Evolutionary conservation across 768 basidiomycete genomes (phyloP), one percentile per base, ranked within the genome.

Genomic region (Mycena capillaripes): DNA sequence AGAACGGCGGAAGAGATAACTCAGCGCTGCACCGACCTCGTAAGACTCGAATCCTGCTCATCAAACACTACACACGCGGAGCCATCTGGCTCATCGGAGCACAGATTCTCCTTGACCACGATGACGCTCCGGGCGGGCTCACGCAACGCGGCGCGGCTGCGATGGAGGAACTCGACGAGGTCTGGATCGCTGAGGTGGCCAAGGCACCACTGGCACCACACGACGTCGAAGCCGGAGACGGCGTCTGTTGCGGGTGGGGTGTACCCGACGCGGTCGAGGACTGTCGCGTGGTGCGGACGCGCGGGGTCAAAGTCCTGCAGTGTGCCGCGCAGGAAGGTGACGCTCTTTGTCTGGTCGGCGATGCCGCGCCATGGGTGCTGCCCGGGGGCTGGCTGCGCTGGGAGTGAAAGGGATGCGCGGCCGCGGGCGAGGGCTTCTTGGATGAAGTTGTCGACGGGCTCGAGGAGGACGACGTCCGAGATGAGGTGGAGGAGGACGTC

Each of bases 141-240:
- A 38, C 91, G 85, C 68, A 98, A 79, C 0, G 95, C 90, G 3
- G 81, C 83, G 56, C 86, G 86, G 71, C 92, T 87, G 56, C 91
- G 85, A 75, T 86, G 84, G 74, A 98, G 86, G 83, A 98, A 98
- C 2, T 83, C 80, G 30, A 95, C 87, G 27, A 98, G 88, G 79
- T 97, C 94, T 10, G 79, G 78, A 79, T 97, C 91, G 65, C 86
- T 89, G 69, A 98, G 86, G 84, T 97, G 95, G 2, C 95, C 95
- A 19, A 98, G 87, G 84, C 97, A 97, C 97, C 97, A 99, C 81
- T 99, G 97, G 77, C 95, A 95, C 97, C 95, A 97, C 68, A 97
- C 89, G 63, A 97, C 89, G 81, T 99, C 97, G 82, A 96, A 98
- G 1, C 89, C 89, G 52, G 86, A 82, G n/a, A 84, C 79, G 38